These are phyloP conservation scores for Nothophoma quercina DNA, from an alignment of 2,329 filamentous ascomycete species.

Conservation along the genomic window DNA sequence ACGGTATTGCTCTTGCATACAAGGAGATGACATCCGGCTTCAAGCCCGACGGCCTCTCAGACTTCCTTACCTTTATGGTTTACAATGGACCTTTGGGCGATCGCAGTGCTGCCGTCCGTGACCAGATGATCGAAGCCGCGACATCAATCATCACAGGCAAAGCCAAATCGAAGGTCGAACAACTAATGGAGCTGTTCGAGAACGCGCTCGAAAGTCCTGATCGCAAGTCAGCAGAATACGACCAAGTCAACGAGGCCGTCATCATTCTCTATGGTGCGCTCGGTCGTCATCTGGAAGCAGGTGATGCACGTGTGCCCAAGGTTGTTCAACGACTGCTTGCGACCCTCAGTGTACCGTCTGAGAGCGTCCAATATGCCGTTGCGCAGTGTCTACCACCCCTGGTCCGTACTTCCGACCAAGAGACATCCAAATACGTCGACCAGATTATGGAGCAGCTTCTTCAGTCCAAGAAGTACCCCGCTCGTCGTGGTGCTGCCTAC, in stretches of 20 bases:
- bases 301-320: conserved; percentile 86
- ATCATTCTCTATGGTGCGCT: conserved; percentile 97
- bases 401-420: conserved; percentile 80
- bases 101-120: conserved; percentile 75
- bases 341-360: conserved; percentile 91
- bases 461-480: conserved; percentile 89
- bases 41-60: conserved; percentile 72
- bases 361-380: conserved; percentile 95
- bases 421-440: conserved; percentile 80
- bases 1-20: conserved; percentile 88
- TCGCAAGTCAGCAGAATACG: conserved; percentile 79
- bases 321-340: conserved; percentile 86
- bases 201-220: conserved; percentile 84
- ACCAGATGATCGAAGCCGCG: conserved; percentile 91
- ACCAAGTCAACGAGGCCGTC: conserved; percentile 94
- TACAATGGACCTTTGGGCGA: conserved; percentile 88
- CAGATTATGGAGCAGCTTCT: conserved; percentile 83
- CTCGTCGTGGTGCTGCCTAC: conserved; percentile 90
- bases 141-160: conserved; percentile 81
- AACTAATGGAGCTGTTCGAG: conserved; percentile 92
- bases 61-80: conserved; percentile 85
- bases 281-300: conserved; percentile 81
- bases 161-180: conserved; percentile 82
- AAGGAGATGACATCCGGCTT: conserved; percentile 79
- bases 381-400: conserved; percentile 92